Evolutionary conservation across 2,329 filamentous ascomycete genomes (phyloP).

Genomic region (Epichloe bromicola): DNA sequence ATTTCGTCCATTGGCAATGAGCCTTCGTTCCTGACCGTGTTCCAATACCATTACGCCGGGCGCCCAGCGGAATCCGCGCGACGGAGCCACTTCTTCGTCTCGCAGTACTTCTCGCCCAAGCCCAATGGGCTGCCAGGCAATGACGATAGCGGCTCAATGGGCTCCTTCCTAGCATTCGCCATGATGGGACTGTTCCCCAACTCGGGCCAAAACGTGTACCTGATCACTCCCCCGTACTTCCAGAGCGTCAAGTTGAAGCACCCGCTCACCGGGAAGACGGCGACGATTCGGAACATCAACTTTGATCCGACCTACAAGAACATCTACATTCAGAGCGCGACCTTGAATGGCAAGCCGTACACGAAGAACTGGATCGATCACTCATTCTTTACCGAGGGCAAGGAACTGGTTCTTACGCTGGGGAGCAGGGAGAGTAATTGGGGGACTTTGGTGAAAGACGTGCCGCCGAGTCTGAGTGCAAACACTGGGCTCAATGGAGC

Average conservation of each 20-base stretch:
- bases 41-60: constrained; percentile 57
- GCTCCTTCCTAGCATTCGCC: constrained; percentile 48
- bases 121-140: constrained; percentile 53
- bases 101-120: constrained; percentile 46
- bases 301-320: constrained; percentile 46
- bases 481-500: constrained; percentile 16
- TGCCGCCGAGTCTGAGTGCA: constrained; percentile 44
- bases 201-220: constrained; percentile 54
- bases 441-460: constrained; percentile 45
- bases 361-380: constrained; percentile 56
- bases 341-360: constrained; percentile 45
- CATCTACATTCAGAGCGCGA: constrained; percentile 54
- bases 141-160: constrained; percentile 60
- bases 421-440: constrained; percentile 49
- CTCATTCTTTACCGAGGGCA: constrained; percentile 53
- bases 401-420: constrained; percentile 48
- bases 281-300: constrained; percentile 45
- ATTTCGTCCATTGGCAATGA: constrained; percentile 56
- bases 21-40: constrained; percentile 48
- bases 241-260: constrained; percentile 44
- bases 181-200: constrained; percentile 64
- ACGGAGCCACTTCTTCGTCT: constrained; percentile 52
- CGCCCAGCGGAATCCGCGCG: constrained; percentile 42
- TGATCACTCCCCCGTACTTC: constrained; percentile 63
- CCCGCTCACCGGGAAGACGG: constrained; percentile 43